A percentile compares a stretch with the other conserved stretches of the same genome.
phyloP scores from a whole-genome alignment of 345 rosid species.

The Salix dunnii region DNA sequence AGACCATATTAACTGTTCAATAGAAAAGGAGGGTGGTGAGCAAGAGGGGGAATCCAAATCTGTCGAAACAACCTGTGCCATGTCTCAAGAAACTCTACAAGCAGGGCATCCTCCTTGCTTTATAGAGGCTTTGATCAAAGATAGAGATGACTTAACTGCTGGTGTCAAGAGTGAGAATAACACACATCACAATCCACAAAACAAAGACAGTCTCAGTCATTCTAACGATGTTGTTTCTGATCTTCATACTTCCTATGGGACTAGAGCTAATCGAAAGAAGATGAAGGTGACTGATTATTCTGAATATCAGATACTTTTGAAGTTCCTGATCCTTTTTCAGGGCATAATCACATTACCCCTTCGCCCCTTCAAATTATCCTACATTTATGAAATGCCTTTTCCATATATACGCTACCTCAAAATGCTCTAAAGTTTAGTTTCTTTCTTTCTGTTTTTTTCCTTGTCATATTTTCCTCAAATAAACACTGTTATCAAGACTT shows the following conservation, averaged over 20 bases:
- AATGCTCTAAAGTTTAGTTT: background rate
- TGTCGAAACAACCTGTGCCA: conserved; percentile 68
- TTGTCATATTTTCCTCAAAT: background rate
- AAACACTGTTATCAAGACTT: background rate
- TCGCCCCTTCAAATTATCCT: background rate
- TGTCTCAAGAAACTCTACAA: conserved; percentile 31
- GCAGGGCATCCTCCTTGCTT: conserved; percentile 20
- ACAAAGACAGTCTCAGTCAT: conserved; percentile 26
- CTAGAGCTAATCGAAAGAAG: conserved; percentile 60
- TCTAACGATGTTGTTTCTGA: conserved; percentile 31
- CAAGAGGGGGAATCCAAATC: conserved; percentile 80
- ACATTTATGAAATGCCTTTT: background rate
- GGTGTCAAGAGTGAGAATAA: conserved; percentile 31
- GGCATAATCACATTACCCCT: background rate
- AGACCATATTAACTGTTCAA: conserved; percentile 50
- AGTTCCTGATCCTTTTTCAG: background rate
- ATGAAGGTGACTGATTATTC: conserved; percentile 38
- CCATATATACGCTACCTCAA: background rate
- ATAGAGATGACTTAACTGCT: conserved; percentile 46
- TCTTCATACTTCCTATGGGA: conserved; percentile 36
- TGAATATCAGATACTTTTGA: background rate
- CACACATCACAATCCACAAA: conserved; percentile 13
- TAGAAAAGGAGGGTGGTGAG: conserved; percentile 55
- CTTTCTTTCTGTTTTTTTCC: background rate
- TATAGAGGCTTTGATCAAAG: conserved; percentile 30